These are phyloP conservation scores for Lentinula aciculospora DNA, from an alignment of 768 basidiomycete genomes.

Conservation along the genomic window DNA sequence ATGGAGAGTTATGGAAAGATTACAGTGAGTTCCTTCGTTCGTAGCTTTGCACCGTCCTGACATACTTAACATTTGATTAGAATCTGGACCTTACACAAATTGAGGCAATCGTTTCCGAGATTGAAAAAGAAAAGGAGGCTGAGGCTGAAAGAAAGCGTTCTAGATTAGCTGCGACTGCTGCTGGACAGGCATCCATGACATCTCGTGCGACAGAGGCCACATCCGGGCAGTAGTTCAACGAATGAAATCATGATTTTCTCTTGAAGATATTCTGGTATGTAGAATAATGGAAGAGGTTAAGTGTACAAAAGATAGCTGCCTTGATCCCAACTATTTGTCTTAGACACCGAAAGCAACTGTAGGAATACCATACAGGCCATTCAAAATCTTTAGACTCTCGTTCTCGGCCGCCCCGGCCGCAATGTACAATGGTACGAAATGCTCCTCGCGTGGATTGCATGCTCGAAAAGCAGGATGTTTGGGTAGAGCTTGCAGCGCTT, in stretches of 20 bases:
- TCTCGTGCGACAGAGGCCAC: slow-evolving; percentile 39
- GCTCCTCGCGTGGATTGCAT: slow-evolving; percentile 75
- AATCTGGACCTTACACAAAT: slow-evolving; percentile 85
- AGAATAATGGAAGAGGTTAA: not conserved
- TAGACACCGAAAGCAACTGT: slow-evolving; percentile 62
- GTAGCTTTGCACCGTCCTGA: not conserved
- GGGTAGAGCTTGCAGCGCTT: slow-evolving; percentile 48
- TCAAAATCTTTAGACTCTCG: slow-evolving; percentile 42
- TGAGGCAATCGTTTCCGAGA: slow-evolving; percentile 85
- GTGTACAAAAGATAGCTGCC: too few relatives aligned
- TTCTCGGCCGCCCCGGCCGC: slow-evolving; percentile 68
- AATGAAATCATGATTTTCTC: not conserved
- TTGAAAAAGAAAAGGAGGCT: slow-evolving; percentile 96
- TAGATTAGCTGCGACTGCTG: slow-evolving; percentile 85
- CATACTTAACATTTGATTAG: slow-evolving; percentile 33
- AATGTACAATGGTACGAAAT: slow-evolving; percentile 76
- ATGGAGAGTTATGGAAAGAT: slow-evolving; percentile 96
- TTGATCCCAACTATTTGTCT: not conserved
- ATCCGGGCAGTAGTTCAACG: not conserved
- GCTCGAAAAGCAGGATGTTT: slow-evolving; percentile 57
- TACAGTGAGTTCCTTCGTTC: slow-evolving; percentile 48
- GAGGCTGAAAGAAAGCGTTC: slow-evolving; percentile 95
- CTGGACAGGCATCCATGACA: slow-evolving; percentile 85
- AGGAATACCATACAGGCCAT: slow-evolving; percentile 51
- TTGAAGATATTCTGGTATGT: not conserved